phyloP scores from a whole-genome alignment of 495 filamentous ascomycete species.

The Neurospora sp. region DNA sequence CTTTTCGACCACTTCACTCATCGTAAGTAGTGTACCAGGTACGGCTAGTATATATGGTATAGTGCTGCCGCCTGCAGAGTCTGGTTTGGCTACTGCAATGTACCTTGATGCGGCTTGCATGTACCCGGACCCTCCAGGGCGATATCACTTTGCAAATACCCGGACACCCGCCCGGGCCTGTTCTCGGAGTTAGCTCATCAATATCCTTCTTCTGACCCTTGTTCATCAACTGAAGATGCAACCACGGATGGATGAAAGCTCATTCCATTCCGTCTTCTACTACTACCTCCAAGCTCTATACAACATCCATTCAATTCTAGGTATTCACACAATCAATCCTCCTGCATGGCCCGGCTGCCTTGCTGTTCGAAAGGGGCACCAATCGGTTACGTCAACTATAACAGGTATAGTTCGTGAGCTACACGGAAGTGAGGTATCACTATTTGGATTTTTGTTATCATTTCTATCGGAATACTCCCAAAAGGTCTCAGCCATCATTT shows the following conservation, averaged over 20 bases:
- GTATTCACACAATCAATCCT: not conserved
- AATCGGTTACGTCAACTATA: not conserved
- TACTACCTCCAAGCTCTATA: not conserved
- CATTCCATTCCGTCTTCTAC: conserved; percentile 1
- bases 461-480: not conserved
- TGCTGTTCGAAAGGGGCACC: not conserved
- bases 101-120: not conserved
- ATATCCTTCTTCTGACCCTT: not conserved
- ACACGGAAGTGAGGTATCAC: not conserved
- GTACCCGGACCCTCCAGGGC: conserved; percentile 5
- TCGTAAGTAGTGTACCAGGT: not conserved
- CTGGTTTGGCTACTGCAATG: not conserved
- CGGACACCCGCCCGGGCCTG: conserved; percentile 1
- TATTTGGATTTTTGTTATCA: not conserved
- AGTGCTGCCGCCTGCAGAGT: not conserved
- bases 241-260: not conserved
- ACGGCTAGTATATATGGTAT: not conserved
- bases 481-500: not conserved
- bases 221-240: conserved; percentile 1
- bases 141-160: not conserved
- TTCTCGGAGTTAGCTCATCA: not conserved
- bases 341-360: not conserved
- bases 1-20: not conserved
- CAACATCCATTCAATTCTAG: not conserved
- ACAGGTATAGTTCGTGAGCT: not conserved